Evolutionary conservation across 169 alveolate species (phyloP), one percentile per base, ranked within the genome.

Genomic region (Cryptosporidium parvum): DNA sequence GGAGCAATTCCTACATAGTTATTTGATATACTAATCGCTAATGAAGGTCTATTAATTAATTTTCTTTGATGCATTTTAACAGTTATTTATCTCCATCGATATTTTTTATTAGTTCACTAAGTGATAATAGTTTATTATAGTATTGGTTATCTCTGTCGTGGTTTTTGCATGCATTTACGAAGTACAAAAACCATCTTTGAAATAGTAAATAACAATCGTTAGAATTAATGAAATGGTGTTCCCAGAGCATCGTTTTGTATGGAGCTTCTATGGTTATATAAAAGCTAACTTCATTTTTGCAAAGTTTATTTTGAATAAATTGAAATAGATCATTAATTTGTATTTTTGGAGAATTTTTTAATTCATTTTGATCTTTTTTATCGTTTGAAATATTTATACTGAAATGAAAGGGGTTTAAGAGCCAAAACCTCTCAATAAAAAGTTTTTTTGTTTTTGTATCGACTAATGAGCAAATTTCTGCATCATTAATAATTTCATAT

Each of bases 401-500:
- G 31, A 80, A 80, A 37, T 59, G 69, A 65, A 80, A 80, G 23
- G 89, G 89, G 16, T 33, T 61, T 14, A 67, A 23, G 9, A 42
- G n/a, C 89, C 89, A 80, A 21, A 80, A 35, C 59, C 89, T 80
- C 44, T 80, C 89, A 45, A 80, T 42, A 45, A 61, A 80, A 8
- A 65, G 14, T 45, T 65, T 59, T 44, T 67, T 80, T 1, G 75
- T 62, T 39, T 80, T 80, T 31, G 37, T 42, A 31, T 80, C 89
- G 33, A 80, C 10, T 44, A 80, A 14, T 10, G 39, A 33, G 4
- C 42, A 59, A 10, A 80, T 33, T 26, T 80, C 89, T 29, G 14
- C 33, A 65, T 80, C 59, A 29, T 48, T 67, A 26, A 80, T 80
- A 31, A 80, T 80, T 80, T 80, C 89, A 23, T 62, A 35, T 62